Base-by-base conservation (phyloP, 129 eudicot genomes). In the Chrysanthemum makinoi region DNA sequence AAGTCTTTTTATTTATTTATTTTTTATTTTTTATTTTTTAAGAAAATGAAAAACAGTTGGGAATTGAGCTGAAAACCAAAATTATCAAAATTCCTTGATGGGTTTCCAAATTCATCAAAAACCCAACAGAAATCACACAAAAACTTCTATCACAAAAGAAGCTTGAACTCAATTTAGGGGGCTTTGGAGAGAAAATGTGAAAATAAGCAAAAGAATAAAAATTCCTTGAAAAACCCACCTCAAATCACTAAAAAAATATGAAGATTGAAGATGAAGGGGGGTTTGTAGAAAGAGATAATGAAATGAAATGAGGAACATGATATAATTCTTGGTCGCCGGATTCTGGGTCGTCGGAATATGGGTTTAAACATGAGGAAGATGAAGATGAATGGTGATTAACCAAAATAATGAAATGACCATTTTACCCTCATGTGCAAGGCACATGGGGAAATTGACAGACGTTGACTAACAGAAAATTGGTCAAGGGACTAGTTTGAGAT, bases 41-140 rank as follows among this genome's bases (percentile, higher is more conserved):
- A 50, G 39, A 20, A 43, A 68, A 8, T 16, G 12, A 39, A 50
- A 22, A 10, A 50, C 19, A 22, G 2, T n/a, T 52, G 30, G 24
- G 69, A 60, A 22, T 35, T 13, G 30, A 50, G 61, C 22, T 48
- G 56, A 44, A 56, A 48, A 24, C 33, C 35, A 0, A 68, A 83
- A 9, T 17, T 72, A 53, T 39, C 50, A 65, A 69, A 63, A 78
- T 77, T 72, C 77, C 74, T 80, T 70, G 0, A 62, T 64, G 89
- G 86, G 86, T 64, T 81, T 68, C 80, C 17, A 66, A 80, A 86
- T 81, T 83, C 80, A 85, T 35, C 46, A 72, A 73, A 78, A 81
- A 47, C 81, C 92, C 90, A 80, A 44, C 13, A 78, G 73, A 68
- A 75, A 65, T 60, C 75, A 73, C 76, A 62, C 20, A 68, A 76